Percentiles rank a stretch among this genome's conserved stretches.
These are phyloP conservation scores for Pittosporum tobira DNA, from an alignment of 129 eudicot species.

Conservation along the genomic window DNA sequence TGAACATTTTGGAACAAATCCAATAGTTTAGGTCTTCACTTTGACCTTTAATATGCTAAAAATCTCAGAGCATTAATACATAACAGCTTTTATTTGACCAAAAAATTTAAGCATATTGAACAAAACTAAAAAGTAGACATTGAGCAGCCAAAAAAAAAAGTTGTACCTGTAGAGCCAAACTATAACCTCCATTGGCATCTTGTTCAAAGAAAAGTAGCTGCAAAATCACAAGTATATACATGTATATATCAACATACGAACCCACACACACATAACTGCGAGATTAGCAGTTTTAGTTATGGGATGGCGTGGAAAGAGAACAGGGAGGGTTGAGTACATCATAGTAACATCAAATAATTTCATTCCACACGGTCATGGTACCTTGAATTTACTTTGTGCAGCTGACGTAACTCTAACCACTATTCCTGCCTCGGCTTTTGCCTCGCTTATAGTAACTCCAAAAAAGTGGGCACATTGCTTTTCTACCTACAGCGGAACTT, in stretches of 20 bases:
- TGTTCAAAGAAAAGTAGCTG: conserved; percentile 96
- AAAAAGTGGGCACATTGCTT: conserved; percentile 95
- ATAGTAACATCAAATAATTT: background rate
- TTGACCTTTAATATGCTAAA: too few relatives aligned
- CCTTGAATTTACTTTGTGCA: conserved; percentile 99
- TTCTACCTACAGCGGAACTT: conserved; percentile 57
- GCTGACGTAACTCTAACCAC: conserved; percentile 94
- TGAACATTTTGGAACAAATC: too few relatives aligned
- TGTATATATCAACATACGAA: background rate
- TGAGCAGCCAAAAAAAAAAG: too few relatives aligned
- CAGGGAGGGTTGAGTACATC: background rate
- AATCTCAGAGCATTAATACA: too few relatives aligned
- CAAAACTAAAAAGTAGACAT: too few relatives aligned
- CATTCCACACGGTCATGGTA: background rate
- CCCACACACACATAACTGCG: too few relatives aligned
- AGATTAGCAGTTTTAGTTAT: background rate
- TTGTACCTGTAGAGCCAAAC: conserved; percentile 81
- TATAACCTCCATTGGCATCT: conserved; percentile 79
- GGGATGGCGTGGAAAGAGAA: too few relatives aligned
- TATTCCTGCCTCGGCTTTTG: conserved; percentile 83
- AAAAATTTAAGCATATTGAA: too few relatives aligned
- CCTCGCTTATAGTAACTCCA: conserved; percentile 84
- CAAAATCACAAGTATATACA: conserved; percentile 14
- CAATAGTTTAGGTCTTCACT: too few relatives aligned
- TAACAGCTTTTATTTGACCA: too few relatives aligned